Evolutionary conservation across 1,284 basidiomycete genomes (phyloP).

Genomic region (Mycosarcoma mackinlayi): DNA sequence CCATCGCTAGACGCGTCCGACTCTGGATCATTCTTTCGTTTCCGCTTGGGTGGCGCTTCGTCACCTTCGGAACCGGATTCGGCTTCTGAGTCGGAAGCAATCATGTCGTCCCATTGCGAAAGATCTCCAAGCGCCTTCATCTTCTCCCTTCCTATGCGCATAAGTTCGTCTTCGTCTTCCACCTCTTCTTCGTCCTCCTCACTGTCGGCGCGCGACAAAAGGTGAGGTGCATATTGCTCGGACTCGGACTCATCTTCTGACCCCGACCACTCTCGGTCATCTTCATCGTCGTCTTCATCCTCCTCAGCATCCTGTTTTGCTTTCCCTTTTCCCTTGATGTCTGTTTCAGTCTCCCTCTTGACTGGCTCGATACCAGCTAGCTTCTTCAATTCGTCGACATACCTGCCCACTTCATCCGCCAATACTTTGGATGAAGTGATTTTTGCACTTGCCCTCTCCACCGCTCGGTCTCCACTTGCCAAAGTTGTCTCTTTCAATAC

Average conservation of each 20-base stretch:
- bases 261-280: slow-evolving; percentile 42
- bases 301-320: slow-evolving; percentile 22
- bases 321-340: slow-evolving; percentile 31
- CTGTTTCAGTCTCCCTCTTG: slow-evolving; percentile 3
- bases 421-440: slow-evolving; percentile 81
- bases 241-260: slow-evolving; percentile 48
- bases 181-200: slow-evolving; percentile 20
- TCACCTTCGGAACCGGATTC: slow-evolving; percentile 18
- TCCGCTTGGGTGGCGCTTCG: not conserved
- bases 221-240: slow-evolving; percentile 16
- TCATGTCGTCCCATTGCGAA: slow-evolving; percentile 47
- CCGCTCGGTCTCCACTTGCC: slow-evolving; percentile 61
- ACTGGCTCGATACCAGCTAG: slow-evolving; percentile 30
- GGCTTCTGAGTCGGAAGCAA: slow-evolving; percentile 37
- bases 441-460: slow-evolving; percentile 77
- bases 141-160: slow-evolving; percentile 37
- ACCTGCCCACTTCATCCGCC: slow-evolving; percentile 74
- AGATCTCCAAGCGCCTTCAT: slow-evolving; percentile 49
- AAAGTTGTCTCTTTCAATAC: slow-evolving; percentile 24
- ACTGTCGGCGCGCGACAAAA: slow-evolving; percentile 1
- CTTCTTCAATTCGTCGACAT: slow-evolving; percentile 71
- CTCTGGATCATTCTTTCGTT: not conserved
- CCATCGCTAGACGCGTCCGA: slow-evolving; percentile 19
- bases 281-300: slow-evolving; percentile 28
- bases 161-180: slow-evolving; percentile 33